Percentiles rank a stretch among this genome's conserved stretches.
Conservation (phyloP, 73 alveolate genomes). For the Tetrahymena elliotti region DNA sequence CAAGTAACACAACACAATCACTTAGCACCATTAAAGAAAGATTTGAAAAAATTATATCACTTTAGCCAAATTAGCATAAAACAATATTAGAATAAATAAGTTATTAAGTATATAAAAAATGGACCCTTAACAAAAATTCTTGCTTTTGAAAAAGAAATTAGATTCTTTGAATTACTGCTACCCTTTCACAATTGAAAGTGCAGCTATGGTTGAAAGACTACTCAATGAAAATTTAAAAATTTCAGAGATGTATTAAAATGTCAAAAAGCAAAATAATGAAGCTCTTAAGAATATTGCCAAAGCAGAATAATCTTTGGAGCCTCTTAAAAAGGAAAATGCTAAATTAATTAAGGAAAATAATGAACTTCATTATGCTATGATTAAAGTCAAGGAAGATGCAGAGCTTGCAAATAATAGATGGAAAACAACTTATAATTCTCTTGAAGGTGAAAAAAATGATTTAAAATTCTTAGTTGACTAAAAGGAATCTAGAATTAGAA, state of each 20-base stretch:
- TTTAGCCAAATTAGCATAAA: background rate
- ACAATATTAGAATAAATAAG: background rate
- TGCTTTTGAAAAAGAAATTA: slow-evolving; percentile 68
- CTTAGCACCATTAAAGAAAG: background rate
- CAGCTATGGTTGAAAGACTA: slow-evolving; percentile 78
- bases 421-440: slow-evolving; percentile 48
- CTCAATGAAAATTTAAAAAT: slow-evolving; percentile 84
- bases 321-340: slow-evolving; percentile 89
- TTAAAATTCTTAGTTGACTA: slow-evolving; percentile 37
- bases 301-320: slow-evolving; percentile 51
- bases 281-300: slow-evolving; percentile 33
- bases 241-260: slow-evolving; percentile 87
- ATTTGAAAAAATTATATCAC: background rate
- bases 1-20: background rate
- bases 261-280: slow-evolving; percentile 77
- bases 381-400: slow-evolving; percentile 78
- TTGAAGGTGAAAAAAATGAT: slow-evolving; percentile 55
- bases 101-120: background rate
- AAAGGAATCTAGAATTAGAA: slow-evolving; percentile 32
- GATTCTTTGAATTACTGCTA: slow-evolving; percentile 91
- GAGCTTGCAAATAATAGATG: slow-evolving; percentile 54
- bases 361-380: slow-evolving; percentile 85
- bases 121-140: slow-evolving; percentile 20
- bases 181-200: slow-evolving; percentile 85
- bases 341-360: slow-evolving; percentile 92